Evolutionary conservation across 768 basidiomycete species (phyloP), one percentile per base, ranked within the genome.

Genomic region (Hypholoma sublateritium): DNA sequence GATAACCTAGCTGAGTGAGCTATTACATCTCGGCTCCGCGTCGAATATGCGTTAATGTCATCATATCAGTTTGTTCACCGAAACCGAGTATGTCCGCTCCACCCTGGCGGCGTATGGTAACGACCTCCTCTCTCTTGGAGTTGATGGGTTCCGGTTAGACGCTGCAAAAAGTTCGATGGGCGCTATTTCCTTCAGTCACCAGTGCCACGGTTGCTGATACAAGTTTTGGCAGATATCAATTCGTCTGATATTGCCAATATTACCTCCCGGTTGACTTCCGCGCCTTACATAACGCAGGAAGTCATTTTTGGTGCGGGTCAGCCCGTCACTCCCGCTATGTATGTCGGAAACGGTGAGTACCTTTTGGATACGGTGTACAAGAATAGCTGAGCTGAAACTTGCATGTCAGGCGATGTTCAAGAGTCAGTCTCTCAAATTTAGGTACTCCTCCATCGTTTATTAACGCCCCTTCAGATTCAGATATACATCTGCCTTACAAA

Each of bases 271-370:
- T 69, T 88, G 11, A 70, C 69, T 0, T 56, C 57, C 2, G 64
- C 34, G 4, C 79, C 80, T 0, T 88, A 88, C 62, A 79, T 88
- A 41, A 85, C 86, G 0, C 88, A 88, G 65, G 88, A 88, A 65
- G 78, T 79, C 22, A 77, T 78, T n/a, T 85, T 72, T 28, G 78
- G 79, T 12, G 47, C 69, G 0, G 84, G 82, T 0, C 78, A 87
- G 56, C 75, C 82, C 2, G 67, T 82, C 13, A 78, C 79, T 44
- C 86, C 87, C 0, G 76, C 76, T 0, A 77, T 86, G 62, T 89
- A 88, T 63, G 71, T 72, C 7, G 65, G 63, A 0, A 86, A 77
- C 57, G 86, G 84, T 74, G 32, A 44, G 69, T 65, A 3, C 25
- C 22, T n/a, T 22, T 1, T 11, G 8, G 19, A 5, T 32, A 50